A percentile compares a stretch with the other conserved stretches of the same genome.
phyloP scores from a whole-genome alignment of 257 asterid species.

The Nicotiana otophora region DNA sequence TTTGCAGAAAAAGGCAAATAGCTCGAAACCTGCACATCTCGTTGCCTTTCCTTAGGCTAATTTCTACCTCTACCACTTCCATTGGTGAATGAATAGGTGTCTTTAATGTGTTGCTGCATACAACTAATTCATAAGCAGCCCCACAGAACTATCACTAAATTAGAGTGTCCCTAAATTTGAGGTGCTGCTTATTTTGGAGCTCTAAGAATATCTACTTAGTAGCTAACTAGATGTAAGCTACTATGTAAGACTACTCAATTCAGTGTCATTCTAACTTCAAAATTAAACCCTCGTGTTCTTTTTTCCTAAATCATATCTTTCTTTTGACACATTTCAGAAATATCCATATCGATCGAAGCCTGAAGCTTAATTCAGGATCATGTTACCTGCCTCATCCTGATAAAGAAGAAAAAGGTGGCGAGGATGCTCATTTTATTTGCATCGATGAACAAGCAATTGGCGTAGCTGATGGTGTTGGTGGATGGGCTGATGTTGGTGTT shows the following conservation, averaged over 20 bases:
- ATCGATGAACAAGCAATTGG: constrained; percentile 73
- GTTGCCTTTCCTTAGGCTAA: neutral
- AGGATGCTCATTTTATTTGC: constrained; percentile 95
- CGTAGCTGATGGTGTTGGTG: constrained; percentile 98
- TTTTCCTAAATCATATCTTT: neutral
- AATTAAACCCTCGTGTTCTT: neutral
- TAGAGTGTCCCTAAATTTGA: neutral
- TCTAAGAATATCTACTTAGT: neutral
- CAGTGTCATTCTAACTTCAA: neutral
- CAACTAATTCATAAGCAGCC: neutral
- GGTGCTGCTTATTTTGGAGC: neutral
- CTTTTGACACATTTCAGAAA: constrained; percentile 40
- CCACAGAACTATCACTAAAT: neutral
- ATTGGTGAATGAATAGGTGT: neutral
- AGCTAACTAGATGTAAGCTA: neutral
- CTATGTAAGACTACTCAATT: neutral
- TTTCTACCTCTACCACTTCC: neutral
- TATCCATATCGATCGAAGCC: constrained; percentile 30
- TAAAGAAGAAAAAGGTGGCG: constrained; percentile 97
- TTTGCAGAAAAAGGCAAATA: neutral
- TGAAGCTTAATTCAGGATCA: constrained; percentile 85
- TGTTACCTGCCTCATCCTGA: constrained; percentile 95
- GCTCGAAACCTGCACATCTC: neutral
- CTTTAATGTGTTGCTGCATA: neutral
- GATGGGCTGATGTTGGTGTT: constrained; percentile 93